phyloP scores from a whole-genome alignment of 805 yeast species.

The Candida ponderosae region DNA sequence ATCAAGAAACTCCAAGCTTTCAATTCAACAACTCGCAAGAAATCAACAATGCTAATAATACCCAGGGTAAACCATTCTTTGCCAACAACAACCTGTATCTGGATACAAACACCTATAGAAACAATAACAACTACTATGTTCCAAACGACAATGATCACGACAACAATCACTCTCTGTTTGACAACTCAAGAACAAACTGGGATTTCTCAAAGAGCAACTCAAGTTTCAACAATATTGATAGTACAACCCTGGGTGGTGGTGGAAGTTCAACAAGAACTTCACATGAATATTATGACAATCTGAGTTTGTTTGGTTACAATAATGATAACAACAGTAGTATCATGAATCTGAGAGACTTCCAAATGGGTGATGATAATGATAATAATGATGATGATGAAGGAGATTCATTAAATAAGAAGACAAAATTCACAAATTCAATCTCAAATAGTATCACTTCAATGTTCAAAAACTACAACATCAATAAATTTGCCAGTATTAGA shows the following conservation, averaged over 20 bases:
- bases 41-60: no score
- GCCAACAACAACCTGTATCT: not conserved
- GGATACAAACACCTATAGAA: not conserved
- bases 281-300: constrained; percentile 9
- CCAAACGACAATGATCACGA: no score
- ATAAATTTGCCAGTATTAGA: constrained; percentile 13
- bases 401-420: constrained; percentile 2
- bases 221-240: not conserved
- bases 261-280: constrained; percentile 21
- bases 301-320: not conserved
- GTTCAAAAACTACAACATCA: constrained; percentile 14
- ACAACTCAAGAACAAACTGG: not conserved
- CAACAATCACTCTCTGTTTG: no score
- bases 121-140: no score
- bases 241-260: not conserved
- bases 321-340: not conserved
- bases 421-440: constrained; percentile 7
- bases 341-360: not conserved
- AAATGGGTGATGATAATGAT: not conserved
- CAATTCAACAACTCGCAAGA: no score
- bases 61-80: not conserved
- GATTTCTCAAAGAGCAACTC: not conserved
- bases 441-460: constrained; percentile 17
- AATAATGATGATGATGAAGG: not conserved
- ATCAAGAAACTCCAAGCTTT: no score